Evolutionary conservation across 2,329 filamentous ascomycete genomes (phyloP).

Genomic region (Colletotrichum lupini): DNA sequence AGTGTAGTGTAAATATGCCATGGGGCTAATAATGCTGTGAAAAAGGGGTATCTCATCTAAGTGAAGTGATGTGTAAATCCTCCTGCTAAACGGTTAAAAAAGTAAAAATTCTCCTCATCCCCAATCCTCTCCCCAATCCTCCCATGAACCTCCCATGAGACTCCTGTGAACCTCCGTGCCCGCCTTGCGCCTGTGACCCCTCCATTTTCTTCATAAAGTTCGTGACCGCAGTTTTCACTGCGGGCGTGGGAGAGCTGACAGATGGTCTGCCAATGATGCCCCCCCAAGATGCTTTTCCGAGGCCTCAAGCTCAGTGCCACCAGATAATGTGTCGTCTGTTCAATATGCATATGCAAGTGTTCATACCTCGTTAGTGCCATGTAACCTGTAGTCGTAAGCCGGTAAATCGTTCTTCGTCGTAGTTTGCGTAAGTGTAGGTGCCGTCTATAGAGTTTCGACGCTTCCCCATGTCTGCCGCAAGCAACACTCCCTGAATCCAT

Average conservation of each 20-base stretch:
- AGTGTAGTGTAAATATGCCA: slow-evolving; percentile 9
- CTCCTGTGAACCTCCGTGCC: too few species aligned
- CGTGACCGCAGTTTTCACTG: neutral
- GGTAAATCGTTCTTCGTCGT: slow-evolving; percentile 13
- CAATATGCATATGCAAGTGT: neutral
- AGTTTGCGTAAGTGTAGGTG: neutral
- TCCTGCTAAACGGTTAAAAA: neutral
- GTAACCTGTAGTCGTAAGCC: slow-evolving; percentile 18
- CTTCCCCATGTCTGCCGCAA: neutral
- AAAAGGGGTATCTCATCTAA: slow-evolving; percentile 55
- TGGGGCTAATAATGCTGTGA: slow-evolving; percentile 34
- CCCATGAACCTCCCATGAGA: neutral
- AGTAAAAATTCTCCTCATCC: neutral
- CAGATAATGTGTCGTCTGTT: neutral
- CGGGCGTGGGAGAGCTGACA: neutral
- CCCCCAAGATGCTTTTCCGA: neutral
- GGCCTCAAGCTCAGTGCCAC: neutral
- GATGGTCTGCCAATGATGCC: neutral
- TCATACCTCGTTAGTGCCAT: slow-evolving; percentile 14
- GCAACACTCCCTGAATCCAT: slow-evolving; percentile 11
- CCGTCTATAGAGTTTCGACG: neutral
- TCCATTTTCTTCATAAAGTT: neutral
- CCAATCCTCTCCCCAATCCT: neutral
- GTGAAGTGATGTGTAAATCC: slow-evolving; percentile 40
- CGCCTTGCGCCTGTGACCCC: neutral